Evolutionary conservation across 345 rosid species (phyloP).

Genomic region (Pistacia vera): DNA sequence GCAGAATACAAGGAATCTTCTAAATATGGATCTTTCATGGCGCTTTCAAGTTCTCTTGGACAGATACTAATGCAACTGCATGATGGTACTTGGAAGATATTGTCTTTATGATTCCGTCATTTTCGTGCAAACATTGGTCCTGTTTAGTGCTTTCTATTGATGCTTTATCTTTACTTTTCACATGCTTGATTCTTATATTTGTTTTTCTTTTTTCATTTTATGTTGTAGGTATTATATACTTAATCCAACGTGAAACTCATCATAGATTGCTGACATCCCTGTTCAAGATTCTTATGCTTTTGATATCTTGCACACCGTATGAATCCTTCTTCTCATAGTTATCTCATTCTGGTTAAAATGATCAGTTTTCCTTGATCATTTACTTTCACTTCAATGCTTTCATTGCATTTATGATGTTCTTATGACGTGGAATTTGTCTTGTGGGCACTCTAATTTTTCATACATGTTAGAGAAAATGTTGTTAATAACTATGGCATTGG

Average conservation of each 20-base stretch:
- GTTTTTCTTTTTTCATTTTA: neutral
- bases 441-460: neutral
- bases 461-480: neutral
- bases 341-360: slow-evolving; percentile 12
- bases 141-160: slow-evolving; percentile 6
- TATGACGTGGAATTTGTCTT: neutral
- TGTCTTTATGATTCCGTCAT: slow-evolving; percentile 21
- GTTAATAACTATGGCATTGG: neutral
- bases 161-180: slow-evolving; percentile 14
- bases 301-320: slow-evolving; percentile 91
- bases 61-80: slow-evolving; percentile 87
- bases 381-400: neutral
- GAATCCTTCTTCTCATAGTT: slow-evolving; percentile 35
- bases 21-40: slow-evolving; percentile 72
- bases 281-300: slow-evolving; percentile 79
- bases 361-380: neutral
- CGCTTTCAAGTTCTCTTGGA: slow-evolving; percentile 90
- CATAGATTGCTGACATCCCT: slow-evolving; percentile 69
- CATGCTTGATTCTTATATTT: slow-evolving; percentile 18
- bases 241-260: slow-evolving; percentile 71
- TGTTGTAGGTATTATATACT: slow-evolving; percentile 69
- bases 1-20: slow-evolving; percentile 85
- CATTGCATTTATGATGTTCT: slow-evolving; percentile 14
- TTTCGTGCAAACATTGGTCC: slow-evolving; percentile 14
- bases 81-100: slow-evolving; percentile 55